Evolutionary conservation across 192 early-diverging fungal genomes (phyloP).

Genomic region (Coemansia sp.): DNA sequence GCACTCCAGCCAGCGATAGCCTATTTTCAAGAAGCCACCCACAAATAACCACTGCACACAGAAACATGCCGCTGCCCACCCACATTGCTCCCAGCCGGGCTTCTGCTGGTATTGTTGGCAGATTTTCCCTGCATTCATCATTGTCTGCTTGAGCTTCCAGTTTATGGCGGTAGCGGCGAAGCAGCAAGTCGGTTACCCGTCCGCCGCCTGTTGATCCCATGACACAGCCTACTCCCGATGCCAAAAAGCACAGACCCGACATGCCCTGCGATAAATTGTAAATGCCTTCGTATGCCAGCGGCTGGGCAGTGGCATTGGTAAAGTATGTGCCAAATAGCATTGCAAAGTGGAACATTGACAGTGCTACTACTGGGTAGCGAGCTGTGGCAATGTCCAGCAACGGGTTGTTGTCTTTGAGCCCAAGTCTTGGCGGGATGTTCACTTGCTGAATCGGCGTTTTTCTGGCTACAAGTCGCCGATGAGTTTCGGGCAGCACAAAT

Average conservation of each 20-base stretch:
- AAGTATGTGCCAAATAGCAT: constrained; percentile 57
- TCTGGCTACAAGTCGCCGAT: constrained; percentile 36
- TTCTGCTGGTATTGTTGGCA: constrained; percentile 22
- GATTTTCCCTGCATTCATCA: background rate
- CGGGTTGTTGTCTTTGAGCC: constrained; percentile 40
- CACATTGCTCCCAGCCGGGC: constrained; percentile 37
- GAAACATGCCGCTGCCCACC: constrained; percentile 36
- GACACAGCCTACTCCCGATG: constrained; percentile 51
- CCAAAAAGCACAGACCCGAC: constrained; percentile 54
- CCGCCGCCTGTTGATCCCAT: constrained; percentile 48
- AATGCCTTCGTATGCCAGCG: constrained; percentile 40
- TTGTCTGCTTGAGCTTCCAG: background rate
- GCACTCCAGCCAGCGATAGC: constrained; percentile 29
- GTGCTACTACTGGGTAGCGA: constrained; percentile 37
- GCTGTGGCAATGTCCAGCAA: constrained; percentile 24
- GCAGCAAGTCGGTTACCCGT: constrained; percentile 32
- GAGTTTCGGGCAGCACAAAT: constrained; percentile 63
- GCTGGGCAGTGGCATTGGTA: constrained; percentile 45
- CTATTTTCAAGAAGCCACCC: constrained; percentile 47
- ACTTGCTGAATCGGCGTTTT: constrained; percentile 32
- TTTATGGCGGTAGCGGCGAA: constrained; percentile 5
- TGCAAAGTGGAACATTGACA: constrained; percentile 41
- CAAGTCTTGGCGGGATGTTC: constrained; percentile 27
- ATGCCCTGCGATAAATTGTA: constrained; percentile 46
- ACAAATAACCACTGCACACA: constrained; percentile 14